Conservation (phyloP, 1,139 yeast species). For the Candida sanyaensis region DNA sequence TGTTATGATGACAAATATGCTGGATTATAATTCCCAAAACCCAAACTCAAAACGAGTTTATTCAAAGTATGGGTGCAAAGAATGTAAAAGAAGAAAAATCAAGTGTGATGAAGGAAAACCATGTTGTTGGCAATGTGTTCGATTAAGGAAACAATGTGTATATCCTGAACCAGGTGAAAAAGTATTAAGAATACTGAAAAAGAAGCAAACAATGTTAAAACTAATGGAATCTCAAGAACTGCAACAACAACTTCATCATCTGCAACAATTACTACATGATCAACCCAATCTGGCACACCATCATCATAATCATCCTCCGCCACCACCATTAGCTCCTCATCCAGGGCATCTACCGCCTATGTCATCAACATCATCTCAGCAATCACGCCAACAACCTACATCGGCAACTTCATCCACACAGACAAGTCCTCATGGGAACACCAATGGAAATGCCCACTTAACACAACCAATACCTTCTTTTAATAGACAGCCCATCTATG, state of each 20-base stretch:
- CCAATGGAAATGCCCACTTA: background rate
- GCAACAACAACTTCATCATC: constrained; percentile 1
- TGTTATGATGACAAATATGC: background rate
- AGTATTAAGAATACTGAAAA: constrained; percentile 28
- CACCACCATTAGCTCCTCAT: constrained; percentile 2
- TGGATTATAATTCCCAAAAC: background rate
- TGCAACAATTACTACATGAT: background rate
- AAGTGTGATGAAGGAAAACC: constrained; percentile 65
- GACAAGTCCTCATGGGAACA: background rate
- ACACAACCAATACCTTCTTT: background rate
- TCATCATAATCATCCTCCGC: constrained; percentile 3
- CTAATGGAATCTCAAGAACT: constrained; percentile 4
- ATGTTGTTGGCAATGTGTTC: constrained; percentile 47
- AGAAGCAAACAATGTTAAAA: constrained; percentile 14
- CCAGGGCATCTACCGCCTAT: background rate
- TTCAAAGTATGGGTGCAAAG: constrained; percentile 41
- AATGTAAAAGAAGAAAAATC: constrained; percentile 43
- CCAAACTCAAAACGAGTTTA: constrained; percentile 20
- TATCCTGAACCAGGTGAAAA: constrained; percentile 39
- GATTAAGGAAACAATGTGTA: constrained; percentile 34
- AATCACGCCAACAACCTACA: background rate
- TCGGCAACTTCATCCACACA: background rate
- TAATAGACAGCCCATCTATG: background rate
- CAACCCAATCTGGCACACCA: background rate
- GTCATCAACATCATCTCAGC: background rate